Conservation (phyloP, 2,329 filamentous ascomycete species). For the Cadophora sp. region DNA sequence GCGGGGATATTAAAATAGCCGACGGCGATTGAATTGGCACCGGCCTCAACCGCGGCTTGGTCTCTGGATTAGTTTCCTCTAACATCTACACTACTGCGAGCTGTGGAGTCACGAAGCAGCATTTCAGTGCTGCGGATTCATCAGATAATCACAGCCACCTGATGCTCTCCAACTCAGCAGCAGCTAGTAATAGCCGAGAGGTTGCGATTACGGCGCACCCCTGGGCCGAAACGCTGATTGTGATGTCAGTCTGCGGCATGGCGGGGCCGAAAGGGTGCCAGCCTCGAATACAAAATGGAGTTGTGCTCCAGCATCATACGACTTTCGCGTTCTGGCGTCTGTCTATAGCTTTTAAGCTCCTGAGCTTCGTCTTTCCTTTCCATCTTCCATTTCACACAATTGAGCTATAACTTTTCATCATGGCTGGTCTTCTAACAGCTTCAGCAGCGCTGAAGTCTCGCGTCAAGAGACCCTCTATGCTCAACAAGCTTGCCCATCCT, state of each 20-base stretch:
- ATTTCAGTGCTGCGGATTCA: neutral
- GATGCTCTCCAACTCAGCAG: neutral
- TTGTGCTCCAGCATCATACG: slow-evolving; percentile 30
- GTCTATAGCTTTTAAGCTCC: neutral
- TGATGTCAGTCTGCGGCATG: slow-evolving; percentile 19
- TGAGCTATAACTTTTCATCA: slow-evolving; percentile 22
- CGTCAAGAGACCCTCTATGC: slow-evolving; percentile 75
- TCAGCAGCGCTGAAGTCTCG: slow-evolving; percentile 72
- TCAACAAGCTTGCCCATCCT: slow-evolving; percentile 80
- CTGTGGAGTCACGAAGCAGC: neutral
- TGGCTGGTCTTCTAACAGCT: slow-evolving; percentile 41
- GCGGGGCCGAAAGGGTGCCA: slow-evolving; percentile 25
- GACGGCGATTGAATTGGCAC: neutral
- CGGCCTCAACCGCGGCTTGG: neutral
- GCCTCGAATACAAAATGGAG: slow-evolving; percentile 21
- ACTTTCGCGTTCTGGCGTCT: slow-evolving; percentile 17
- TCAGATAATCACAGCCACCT: slow-evolving; percentile 9
- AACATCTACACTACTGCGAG: neutral
- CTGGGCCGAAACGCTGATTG: slow-evolving; percentile 10
- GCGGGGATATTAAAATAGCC: slow-evolving; percentile 4
- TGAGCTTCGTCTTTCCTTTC: slow-evolving; percentile 5
- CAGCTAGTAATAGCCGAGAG: slow-evolving; percentile 29
- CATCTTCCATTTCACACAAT: slow-evolving; percentile 16
- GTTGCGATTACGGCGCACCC: slow-evolving; percentile 30
- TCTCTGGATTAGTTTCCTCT: neutral